A percentile compares a stretch with the other conserved stretches of the same genome.
phyloP scores from a whole-genome alignment of 2,329 filamentous ascomycete species.

The Monascus ruber region DNA sequence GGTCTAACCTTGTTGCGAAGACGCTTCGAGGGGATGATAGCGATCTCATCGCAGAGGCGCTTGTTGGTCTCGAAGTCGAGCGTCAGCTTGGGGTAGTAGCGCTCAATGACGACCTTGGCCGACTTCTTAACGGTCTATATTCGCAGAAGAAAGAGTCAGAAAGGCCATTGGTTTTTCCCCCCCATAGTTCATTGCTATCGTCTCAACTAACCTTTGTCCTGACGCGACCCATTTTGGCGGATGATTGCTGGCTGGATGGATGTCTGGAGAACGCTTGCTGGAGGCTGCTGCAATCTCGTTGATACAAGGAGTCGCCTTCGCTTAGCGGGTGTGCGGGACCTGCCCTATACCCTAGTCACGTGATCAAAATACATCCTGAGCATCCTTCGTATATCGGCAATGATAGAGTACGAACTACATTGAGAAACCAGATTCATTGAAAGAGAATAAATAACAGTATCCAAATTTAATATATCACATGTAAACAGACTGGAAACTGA shows the following conservation, averaged over 20 bases:
- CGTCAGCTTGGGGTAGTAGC: constrained; percentile 93
- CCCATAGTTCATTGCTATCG: not conserved
- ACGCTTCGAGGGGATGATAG: constrained; percentile 97
- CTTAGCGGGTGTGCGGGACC: constrained; percentile 14
- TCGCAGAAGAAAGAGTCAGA: constrained; percentile 2
- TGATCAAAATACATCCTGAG: not conserved
- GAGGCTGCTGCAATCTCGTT: constrained; percentile 5
- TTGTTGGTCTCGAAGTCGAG: constrained; percentile 99
- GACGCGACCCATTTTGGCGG: constrained; percentile 39
- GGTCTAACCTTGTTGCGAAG: constrained; percentile 87
- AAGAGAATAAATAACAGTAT: constrained; percentile 5
- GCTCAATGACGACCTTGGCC: constrained; percentile 99
- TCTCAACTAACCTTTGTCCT: constrained; percentile 30
- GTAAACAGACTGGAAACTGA: constrained; percentile 9
- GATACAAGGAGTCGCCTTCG: constrained; percentile 9
- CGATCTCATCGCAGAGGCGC: constrained; percentile 99
- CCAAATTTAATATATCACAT: constrained; percentile 16
- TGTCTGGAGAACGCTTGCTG: no score
- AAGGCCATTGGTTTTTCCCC: not conserved
- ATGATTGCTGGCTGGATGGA: constrained; percentile 19
- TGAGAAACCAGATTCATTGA: no score
- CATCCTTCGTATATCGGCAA: no score
- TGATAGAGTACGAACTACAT: no score
- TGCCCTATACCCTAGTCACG: constrained; percentile 2
- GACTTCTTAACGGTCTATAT: constrained; percentile 61